Evolutionary conservation across 495 filamentous ascomycete species (phyloP).

Genomic region (Penicillium daleae): DNA sequence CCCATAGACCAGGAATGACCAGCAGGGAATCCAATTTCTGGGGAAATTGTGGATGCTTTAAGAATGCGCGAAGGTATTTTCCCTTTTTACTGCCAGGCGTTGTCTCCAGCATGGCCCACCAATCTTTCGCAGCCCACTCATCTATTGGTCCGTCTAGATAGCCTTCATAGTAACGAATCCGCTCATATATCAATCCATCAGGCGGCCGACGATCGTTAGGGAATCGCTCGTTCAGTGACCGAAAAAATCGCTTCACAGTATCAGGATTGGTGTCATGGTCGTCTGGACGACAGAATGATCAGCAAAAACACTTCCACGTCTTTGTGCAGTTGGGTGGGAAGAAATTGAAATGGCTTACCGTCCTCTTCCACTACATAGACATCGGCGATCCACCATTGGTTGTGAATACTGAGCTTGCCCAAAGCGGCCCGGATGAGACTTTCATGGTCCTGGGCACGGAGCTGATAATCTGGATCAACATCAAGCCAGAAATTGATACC

Average conservation of each 20-base stretch:
- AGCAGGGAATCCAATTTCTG: conserved; percentile 12
- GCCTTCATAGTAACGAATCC: conserved; percentile 16
- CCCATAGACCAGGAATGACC: conserved; percentile 11
- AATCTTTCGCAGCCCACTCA: conserved; percentile 8
- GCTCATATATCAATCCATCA: conserved; percentile 20
- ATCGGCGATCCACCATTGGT: conserved; percentile 24
- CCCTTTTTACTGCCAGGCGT: conserved; percentile 10
- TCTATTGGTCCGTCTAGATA: background rate
- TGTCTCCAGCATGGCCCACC: conserved; percentile 12
- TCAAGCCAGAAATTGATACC: background rate
- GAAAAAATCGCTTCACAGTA: conserved; percentile 5
- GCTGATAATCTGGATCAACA: conserved; percentile 1
- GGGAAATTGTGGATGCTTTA: conserved; percentile 3
- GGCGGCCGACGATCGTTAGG: conserved; percentile 16
- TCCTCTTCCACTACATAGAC: conserved; percentile 14
- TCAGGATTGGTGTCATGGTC: conserved; percentile 1
- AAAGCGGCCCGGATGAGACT: conserved; percentile 17
- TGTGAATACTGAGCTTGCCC: background rate
- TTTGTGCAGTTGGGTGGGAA: background rate
- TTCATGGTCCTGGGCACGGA: conserved; percentile 16
- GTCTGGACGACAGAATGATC: background rate
- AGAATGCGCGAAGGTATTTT: conserved; percentile 10
- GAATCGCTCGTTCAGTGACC: conserved; percentile 15
- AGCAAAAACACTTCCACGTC: background rate
- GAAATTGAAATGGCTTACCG: background rate